Conservation (phyloP, 2,329 filamentous ascomycete species). For the Fusarium sororula region DNA sequence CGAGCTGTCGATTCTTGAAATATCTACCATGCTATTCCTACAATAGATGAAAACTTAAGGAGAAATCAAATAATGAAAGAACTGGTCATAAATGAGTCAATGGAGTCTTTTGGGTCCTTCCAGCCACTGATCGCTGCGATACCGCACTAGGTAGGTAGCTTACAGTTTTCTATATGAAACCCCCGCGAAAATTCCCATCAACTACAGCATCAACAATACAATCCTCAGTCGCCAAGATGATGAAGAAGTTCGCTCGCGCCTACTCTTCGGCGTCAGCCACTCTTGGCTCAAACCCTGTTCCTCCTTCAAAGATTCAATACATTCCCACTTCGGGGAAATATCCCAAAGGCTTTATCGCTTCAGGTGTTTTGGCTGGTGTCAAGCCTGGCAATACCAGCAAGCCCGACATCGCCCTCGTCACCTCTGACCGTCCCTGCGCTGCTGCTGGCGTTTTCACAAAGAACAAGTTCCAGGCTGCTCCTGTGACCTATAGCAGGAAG, state of each 20-base stretch:
- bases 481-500: slow-evolving; percentile 84
- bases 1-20: neutral
- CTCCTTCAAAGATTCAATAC: slow-evolving; percentile 87
- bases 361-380: slow-evolving; percentile 89
- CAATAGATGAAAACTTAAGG: neutral
- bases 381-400: slow-evolving; percentile 92
- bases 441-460: slow-evolving; percentile 95
- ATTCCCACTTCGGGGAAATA: slow-evolving; percentile 87
- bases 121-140: slow-evolving; percentile 32
- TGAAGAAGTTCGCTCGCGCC: slow-evolving; percentile 48
- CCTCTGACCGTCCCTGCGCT: slow-evolving; percentile 85
- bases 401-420: slow-evolving; percentile 88
- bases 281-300: slow-evolving; percentile 58
- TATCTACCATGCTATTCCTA: neutral
- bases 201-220: slow-evolving; percentile 15
- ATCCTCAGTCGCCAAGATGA: slow-evolving; percentile 27
- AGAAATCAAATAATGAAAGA: neutral
- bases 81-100: slow-evolving; percentile 4
- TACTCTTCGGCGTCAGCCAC: slow-evolving; percentile 45
- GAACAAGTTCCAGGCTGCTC: slow-evolving; percentile 97
- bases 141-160: slow-evolving; percentile 14
- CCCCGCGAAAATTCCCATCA: slow-evolving; percentile 24
- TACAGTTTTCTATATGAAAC: slow-evolving; percentile 1
- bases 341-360: slow-evolving; percentile 87
- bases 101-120: slow-evolving; percentile 4